phyloP scores from a whole-genome alignment of 345 rosid genomes.

The Gossypium herbaceum region DNA sequence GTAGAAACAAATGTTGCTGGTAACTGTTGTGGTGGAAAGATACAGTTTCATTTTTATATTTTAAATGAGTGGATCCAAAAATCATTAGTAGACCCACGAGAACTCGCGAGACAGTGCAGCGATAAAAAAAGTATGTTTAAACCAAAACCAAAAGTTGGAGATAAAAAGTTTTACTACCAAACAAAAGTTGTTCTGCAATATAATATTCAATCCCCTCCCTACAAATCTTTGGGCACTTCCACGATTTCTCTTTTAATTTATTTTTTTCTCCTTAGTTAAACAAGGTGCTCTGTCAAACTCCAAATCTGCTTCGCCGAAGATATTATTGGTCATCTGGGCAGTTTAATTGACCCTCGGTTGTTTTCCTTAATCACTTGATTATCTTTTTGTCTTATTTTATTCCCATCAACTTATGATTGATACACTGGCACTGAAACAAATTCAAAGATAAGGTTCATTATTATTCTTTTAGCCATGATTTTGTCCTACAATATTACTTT shows the following conservation, averaged over 20 bases:
- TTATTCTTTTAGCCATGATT: not conserved
- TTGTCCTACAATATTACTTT: not conserved
- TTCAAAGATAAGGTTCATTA: not conserved
- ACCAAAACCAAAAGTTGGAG: slow-evolving; percentile 9
- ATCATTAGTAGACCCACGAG: slow-evolving; percentile 1
- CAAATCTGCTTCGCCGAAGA: not conserved
- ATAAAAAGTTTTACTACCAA: slow-evolving; percentile 2
- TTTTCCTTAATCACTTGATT: not conserved
- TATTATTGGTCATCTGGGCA: slow-evolving; percentile 11
- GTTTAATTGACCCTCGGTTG: not conserved
- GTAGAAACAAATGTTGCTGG: not conserved
- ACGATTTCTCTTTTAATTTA: not conserved
- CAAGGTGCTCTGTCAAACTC: not conserved
- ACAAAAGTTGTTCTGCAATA: not conserved
- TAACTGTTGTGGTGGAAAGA: not conserved
- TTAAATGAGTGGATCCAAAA: not conserved
- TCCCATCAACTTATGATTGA: slow-evolving; percentile 8
- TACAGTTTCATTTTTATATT: not conserved
- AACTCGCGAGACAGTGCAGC: not conserved
- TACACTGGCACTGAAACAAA: not conserved
- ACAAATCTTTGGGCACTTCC: not conserved
- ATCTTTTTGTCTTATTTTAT: not conserved
- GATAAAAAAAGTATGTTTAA: not conserved
- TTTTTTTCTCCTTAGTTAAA: not conserved
- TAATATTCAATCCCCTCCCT: not conserved